Evolutionary conservation across 1,284 basidiomycete species (phyloP).

Genomic region (Ustilago esculenta): DNA sequence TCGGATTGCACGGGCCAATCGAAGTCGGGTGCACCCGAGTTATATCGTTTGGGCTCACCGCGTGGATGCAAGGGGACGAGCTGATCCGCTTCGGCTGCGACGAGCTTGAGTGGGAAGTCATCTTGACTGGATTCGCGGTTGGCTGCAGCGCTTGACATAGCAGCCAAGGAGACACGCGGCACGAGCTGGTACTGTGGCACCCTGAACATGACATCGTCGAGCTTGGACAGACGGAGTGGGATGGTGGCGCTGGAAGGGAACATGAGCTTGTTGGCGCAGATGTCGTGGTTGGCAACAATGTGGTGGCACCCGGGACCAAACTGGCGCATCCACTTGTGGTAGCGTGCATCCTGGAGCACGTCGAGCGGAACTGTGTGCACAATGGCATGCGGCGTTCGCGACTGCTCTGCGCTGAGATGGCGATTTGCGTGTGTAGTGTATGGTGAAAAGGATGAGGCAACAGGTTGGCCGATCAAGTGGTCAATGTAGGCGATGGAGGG

Average conservation of each 20-base stretch:
- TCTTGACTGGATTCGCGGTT: too few relatives aligned
- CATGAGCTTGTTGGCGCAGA: constrained; percentile 75
- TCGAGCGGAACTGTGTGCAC: constrained; percentile 51
- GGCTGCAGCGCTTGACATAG: background rate
- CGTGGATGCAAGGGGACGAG: constrained; percentile 43
- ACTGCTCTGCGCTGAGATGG: constrained; percentile 64
- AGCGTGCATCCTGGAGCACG: constrained; percentile 74
- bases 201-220: constrained; percentile 80
- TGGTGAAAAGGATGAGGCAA: constrained; percentile 70
- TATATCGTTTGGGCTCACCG: constrained; percentile 20
- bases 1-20: constrained; percentile 58
- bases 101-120: constrained; percentile 17
- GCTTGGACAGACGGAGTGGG: constrained; percentile 76
- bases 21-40: constrained; percentile 45
- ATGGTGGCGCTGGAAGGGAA: constrained; percentile 80
- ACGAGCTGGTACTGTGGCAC: constrained; percentile 72
- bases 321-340: constrained; percentile 77
- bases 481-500: constrained; percentile 76
- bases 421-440: constrained; percentile 54
- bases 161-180: constrained; percentile 11
- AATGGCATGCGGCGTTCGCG: constrained; percentile 70
- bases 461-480: constrained; percentile 69
- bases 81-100: constrained; percentile 29
- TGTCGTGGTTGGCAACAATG: constrained; percentile 71
- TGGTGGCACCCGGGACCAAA: constrained; percentile 73